Conservation (phyloP, 108 stramenopile genomes). For the Cyclotella atomus region DNA sequence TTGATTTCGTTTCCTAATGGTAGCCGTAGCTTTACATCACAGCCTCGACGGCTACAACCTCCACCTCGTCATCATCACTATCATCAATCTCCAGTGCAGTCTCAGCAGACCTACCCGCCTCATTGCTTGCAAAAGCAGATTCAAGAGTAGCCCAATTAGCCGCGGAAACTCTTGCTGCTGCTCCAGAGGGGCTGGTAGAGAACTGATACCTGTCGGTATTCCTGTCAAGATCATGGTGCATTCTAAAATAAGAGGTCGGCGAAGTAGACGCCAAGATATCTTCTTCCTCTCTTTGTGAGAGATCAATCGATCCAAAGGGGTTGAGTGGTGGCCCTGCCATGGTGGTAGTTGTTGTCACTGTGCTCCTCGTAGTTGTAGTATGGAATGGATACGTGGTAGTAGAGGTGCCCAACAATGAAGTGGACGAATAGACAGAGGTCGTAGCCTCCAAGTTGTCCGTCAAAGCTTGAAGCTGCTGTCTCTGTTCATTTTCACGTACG, state of each 20-base stretch:
- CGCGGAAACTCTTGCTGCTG: too few relatives aligned
- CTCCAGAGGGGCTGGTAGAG: neutral
- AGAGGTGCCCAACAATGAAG: neutral
- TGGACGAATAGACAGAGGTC: neutral
- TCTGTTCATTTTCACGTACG: neutral
- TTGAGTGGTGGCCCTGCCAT: too few relatives aligned
- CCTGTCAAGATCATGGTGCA: conserved; percentile 22
- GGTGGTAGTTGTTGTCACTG: too few relatives aligned
- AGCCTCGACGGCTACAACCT: conserved; percentile 41
- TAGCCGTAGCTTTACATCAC: neutral
- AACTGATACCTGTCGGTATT: conserved; percentile 4
- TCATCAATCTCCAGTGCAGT: conserved; percentile 49
- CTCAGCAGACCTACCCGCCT: conserved; percentile 41
- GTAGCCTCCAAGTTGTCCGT: too few relatives aligned
- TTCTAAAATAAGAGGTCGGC: conserved; percentile 18
- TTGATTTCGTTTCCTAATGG: too few relatives aligned
- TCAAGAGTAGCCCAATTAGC: neutral
- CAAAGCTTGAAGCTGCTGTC: neutral
- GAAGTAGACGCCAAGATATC: conserved; percentile 13
- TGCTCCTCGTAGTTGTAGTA: too few relatives aligned
- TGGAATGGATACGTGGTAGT: too few relatives aligned
- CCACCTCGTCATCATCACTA: conserved; percentile 44
- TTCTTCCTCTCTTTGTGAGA: conserved; percentile 1
- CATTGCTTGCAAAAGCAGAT: neutral
- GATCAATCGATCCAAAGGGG: neutral